phyloP scores from a whole-genome alignment of 2,329 filamentous ascomycete genomes.

The Ascochyta clinopodiicola region DNA sequence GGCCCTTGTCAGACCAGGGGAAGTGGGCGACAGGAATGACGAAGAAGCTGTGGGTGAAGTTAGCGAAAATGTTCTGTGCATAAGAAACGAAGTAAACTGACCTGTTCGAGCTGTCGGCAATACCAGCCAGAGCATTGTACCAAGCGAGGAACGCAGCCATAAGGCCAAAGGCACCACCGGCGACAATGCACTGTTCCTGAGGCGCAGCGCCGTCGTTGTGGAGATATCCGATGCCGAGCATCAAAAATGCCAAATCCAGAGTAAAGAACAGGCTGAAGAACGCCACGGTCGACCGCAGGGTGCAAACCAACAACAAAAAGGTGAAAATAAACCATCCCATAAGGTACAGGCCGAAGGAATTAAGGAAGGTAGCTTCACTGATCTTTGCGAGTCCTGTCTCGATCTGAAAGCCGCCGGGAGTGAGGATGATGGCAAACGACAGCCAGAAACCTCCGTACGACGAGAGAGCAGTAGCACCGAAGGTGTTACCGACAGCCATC shows the following conservation, averaged over 20 bases:
- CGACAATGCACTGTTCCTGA: conserved; percentile 55
- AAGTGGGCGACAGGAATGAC: conserved; percentile 91
- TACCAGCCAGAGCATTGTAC: conserved; percentile 63
- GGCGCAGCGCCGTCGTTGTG: conserved; percentile 51
- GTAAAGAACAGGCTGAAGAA: conserved; percentile 66
- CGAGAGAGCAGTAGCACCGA: conserved; percentile 66
- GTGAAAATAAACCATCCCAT: conserved; percentile 68
- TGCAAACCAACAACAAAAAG: conserved; percentile 61
- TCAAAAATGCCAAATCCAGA: conserved; percentile 64
- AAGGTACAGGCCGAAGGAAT: conserved; percentile 64
- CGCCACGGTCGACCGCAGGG: conserved; percentile 64
- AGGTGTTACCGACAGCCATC: conserved; percentile 67
- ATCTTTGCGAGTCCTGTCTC: conserved; percentile 48
- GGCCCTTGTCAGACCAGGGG: conserved; percentile 74
- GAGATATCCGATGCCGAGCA: conserved; percentile 64
- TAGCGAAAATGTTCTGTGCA: conserved; percentile 14
- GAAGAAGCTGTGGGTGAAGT: conserved; percentile 73
- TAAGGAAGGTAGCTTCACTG: conserved; percentile 53
- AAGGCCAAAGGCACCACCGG: conserved; percentile 61
- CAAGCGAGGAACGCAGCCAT: conserved; percentile 61
- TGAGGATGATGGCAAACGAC: conserved; percentile 64
- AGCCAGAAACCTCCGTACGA: conserved; percentile 70
- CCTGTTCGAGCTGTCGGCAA: conserved; percentile 62
- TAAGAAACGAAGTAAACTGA: conserved; percentile 24
- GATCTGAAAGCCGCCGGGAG: conserved; percentile 60